Base-by-base conservation (phyloP, 192 early-diverging fungal genomes). In the Polychytrium aggregatum region DNA sequence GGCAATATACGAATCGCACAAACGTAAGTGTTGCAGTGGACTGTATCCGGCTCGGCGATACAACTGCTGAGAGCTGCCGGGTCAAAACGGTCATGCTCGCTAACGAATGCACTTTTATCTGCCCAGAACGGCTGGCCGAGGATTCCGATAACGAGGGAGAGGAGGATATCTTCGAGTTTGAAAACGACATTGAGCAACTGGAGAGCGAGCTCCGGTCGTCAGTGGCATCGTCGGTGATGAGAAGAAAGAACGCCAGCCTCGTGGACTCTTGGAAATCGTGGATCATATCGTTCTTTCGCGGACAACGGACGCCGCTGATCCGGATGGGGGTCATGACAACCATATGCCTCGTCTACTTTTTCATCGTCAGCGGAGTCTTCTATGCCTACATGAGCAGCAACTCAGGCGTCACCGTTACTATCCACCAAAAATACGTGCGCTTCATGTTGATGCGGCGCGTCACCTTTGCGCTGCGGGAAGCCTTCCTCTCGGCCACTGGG, bases 1-100 rank as follows among this genome's bases (percentile, higher is more conserved):
- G 46, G 63, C 56, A 25, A 70, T 70, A 28, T 48, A 70, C 44
- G 55, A 56, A 13, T 31, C 59, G 0, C 55, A 70, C 4, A 21
- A 53, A 24, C n/a, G 62, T 63, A 28, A 63, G 62, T 48, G 9
- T 1, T 50, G n/a, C 0, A 18, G 5, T 17, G 22, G n/a, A 2
- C 20, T 45, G 41, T 0, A 37, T 50, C 20, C 21, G 45, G 24
- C 34, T 53, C 2, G 31, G 53, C 6, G 52, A 33, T 37, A 37
- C n/a, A 16, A 11, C n/a, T 37, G 35, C 35, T 9, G 9, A 11
- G 9, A 11, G 9, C n/a, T 37, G 35, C 35, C n/a, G 35, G 9
- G n/a, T 16, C n/a, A 16, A 37, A 11, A 37, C n/a, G 9, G 35
- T 11, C n/a, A 11, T 37, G n/a, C 17, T 8, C 21, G 41, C 22